Base-by-base conservation (phyloP, 1,139 yeast species). In the Debaryomyces subglobosus region DNA sequence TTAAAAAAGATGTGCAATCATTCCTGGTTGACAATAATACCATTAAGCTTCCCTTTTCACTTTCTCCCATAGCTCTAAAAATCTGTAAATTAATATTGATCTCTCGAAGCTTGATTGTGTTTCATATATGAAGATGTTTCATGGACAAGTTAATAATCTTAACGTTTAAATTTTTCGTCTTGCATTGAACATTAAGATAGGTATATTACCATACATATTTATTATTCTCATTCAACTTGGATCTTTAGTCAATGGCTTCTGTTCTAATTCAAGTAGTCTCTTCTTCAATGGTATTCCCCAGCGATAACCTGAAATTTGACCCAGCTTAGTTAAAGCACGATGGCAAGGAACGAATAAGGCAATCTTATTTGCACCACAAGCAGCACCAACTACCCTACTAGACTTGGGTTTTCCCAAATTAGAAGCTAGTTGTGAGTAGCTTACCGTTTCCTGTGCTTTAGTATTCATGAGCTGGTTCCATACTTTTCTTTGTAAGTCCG, bases 321-420 rank as follows among this genome's bases (percentile, higher is more conserved):
- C 54, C 24, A 43, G 52, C 24, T 51, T 57, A 16, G 58, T 54
- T 20, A 60, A 42, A 15, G 60, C 68, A 13, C 69, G 51, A 44
- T 65, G 69, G 46, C 69, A 64, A 2, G 69, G 69, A 2, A 65
- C 51, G 3, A 64, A 40, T 23, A 62, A 35, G 2, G 69, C 67
- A 24, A 65, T 52, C 35, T 50, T 53, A 44, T 64, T 65, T 2
- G 67, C 58, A 10, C 67, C 67, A 39, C 63, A 57, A 18, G 63
- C 55, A 48, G 59, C 61, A 2, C 67, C 69, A 13, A 65, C 50
- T 0, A 53, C 67, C 20, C 69, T 50, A 32, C 60, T 52, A n/a
- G 62, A 53, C 1, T 38, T 50, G 1, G 62, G 58, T 51, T 56
- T 50, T 16, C 50, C 49, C 43, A 64, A 43, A 1, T 51, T 43